A percentile compares a stretch with the other conserved stretches of the same genome.
phyloP scores from a whole-genome alignment of 768 basidiomycete species.

The Phylloporus scabripes region DNA sequence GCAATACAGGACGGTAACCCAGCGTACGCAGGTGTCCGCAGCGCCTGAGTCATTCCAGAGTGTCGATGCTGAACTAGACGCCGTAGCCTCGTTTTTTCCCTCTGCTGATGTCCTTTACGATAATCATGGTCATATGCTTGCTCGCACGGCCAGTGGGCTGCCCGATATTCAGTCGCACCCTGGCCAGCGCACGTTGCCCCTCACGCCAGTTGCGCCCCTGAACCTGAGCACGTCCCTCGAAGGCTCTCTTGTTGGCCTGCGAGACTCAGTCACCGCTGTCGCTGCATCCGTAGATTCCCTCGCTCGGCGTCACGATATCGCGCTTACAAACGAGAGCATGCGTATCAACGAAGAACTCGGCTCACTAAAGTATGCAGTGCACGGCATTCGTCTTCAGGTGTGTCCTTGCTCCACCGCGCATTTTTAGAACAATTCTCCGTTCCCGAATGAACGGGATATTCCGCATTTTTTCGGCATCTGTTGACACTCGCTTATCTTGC shows the following conservation, averaged over 20 bases:
- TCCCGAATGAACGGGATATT: not conserved
- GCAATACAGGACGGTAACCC: constrained; percentile 9
- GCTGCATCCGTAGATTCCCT: constrained; percentile 57
- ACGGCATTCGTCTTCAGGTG: constrained; percentile 78
- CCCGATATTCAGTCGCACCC: constrained; percentile 19
- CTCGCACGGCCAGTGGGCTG: constrained; percentile 14
- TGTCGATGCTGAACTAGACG: constrained; percentile 22
- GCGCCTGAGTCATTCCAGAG: constrained; percentile 15
- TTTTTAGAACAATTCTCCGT: constrained; percentile 3
- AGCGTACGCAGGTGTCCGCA: constrained; percentile 11
- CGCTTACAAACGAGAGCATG: constrained; percentile 64
- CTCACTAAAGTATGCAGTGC: constrained; percentile 60
- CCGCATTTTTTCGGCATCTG: constrained; percentile 4
- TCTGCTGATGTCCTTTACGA: constrained; percentile 26
- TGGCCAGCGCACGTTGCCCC: constrained; percentile 26
- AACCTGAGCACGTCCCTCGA: constrained; percentile 59
- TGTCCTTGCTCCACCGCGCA: constrained; percentile 15
- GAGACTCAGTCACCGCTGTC: constrained; percentile 56
- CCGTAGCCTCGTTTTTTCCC: constrained; percentile 21
- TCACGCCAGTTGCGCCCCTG: constrained; percentile 50
- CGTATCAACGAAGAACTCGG: constrained; percentile 70
- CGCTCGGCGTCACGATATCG: constrained; percentile 58
- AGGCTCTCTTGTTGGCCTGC: constrained; percentile 52
- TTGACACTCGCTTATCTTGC: constrained; percentile 7
- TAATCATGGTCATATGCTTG: constrained; percentile 10